phyloP scores from a whole-genome alignment of 129 eudicot species.

The Arctium lappa region DNA sequence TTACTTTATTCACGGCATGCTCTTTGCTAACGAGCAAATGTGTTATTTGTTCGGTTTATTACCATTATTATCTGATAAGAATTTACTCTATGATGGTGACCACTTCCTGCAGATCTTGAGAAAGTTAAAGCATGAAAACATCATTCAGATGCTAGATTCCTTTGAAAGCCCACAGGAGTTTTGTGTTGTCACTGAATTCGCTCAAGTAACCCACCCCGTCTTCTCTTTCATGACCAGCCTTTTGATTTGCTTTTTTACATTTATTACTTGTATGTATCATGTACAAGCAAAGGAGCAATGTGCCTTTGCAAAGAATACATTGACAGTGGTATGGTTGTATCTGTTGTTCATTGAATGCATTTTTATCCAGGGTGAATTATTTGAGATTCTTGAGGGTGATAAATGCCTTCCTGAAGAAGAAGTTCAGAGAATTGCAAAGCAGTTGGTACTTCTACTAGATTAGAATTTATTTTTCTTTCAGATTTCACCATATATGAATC shows the following conservation, averaged over 20 bases:
- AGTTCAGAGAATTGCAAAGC: conserved; percentile 95
- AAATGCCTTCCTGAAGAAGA: conserved; percentile 96
- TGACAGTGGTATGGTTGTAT: conserved; percentile 6
- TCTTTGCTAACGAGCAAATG: background rate
- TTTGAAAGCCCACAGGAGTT: conserved; percentile 97
- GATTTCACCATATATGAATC: background rate
- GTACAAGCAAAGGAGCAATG: background rate
- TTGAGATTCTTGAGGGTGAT: conserved; percentile 96
- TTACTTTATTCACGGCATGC: background rate
- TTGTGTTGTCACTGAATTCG: conserved; percentile 97
- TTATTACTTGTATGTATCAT: background rate
- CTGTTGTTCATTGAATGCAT: background rate
- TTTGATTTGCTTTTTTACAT: background rate
- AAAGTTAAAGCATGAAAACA: conserved; percentile 92
- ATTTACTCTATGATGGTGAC: background rate
- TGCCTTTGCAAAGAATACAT: background rate
- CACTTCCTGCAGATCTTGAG: conserved; percentile 66
- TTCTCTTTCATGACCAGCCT: background rate
- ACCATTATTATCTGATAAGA: background rate
- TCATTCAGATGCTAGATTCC: conserved; percentile 92
- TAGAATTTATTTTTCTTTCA: conserved; percentile 1
- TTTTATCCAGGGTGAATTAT: conserved; percentile 76
- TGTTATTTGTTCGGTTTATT: background rate
- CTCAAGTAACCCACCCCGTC: conserved; percentile 53
- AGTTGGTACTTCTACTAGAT: conserved; percentile 57